Percentiles rank a stretch among this genome's conserved stretches.
Evolutionary conservation across 306 rosid species (phyloP).

Genomic region (Cicer yamashitae): DNA sequence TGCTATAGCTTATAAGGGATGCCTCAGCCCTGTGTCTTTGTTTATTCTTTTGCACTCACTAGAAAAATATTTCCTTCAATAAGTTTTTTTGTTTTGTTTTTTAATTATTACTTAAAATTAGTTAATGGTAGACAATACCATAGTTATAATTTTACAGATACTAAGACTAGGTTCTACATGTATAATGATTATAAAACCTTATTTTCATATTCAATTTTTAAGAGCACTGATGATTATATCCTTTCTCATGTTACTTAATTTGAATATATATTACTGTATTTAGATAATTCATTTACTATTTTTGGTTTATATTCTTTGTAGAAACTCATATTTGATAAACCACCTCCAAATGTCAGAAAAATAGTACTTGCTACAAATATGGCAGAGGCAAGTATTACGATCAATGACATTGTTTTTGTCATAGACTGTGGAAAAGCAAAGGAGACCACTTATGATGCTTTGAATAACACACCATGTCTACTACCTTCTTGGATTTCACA

Average conservation of each 20-base stretch:
- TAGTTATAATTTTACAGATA: not conserved
- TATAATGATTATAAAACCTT: conserved; percentile 20
- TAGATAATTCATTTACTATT: not conserved
- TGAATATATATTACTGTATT: conserved; percentile 8
- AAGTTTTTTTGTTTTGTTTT: not conserved
- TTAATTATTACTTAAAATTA: not conserved
- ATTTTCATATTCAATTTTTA: conserved; percentile 32
- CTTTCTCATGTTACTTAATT: conserved; percentile 36
- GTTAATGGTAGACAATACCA: conserved; percentile 1
- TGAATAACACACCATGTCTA: conserved; percentile 94
- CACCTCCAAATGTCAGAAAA: conserved; percentile 89
- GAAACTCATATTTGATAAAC: conserved; percentile 89
- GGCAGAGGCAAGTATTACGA: conserved; percentile 99
- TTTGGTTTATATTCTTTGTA: conserved; percentile 47
- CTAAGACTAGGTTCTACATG: not conserved
- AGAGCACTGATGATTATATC: conserved; percentile 22
- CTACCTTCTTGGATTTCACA: conserved; percentile 97
- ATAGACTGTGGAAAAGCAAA: conserved; percentile 98
- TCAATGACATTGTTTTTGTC: conserved; percentile 90
- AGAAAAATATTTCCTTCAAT: not conserved
- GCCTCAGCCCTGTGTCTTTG: not conserved
- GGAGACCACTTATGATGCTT: conserved; percentile 96
- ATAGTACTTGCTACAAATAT: conserved; percentile 93
- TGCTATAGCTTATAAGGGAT: conserved; percentile 9
- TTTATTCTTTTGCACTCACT: conserved; percentile 2